Evolutionary conservation across 1,139 yeast species (phyloP).

Genomic region (Spathaspora sp.): DNA sequence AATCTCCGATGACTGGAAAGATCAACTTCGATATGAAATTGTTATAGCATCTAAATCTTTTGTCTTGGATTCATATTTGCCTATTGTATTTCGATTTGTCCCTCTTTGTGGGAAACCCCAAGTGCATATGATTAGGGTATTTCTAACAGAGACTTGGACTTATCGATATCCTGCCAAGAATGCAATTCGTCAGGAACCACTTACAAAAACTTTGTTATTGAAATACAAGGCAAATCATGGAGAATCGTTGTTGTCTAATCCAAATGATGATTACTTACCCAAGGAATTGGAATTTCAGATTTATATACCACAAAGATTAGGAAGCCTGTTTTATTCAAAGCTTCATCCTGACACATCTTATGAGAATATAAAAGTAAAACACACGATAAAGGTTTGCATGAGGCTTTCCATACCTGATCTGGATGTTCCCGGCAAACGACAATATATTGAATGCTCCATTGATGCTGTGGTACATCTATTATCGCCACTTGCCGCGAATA

Average conservation of each 20-base stretch:
- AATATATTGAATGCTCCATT: constrained; percentile 87
- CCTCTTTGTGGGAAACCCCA: constrained; percentile 84
- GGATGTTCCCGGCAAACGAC: constrained; percentile 57
- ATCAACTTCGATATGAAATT: constrained; percentile 83
- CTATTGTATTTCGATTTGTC: constrained; percentile 77
- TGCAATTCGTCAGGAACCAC: constrained; percentile 90
- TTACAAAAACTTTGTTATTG: constrained; percentile 70
- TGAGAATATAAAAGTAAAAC: constrained; percentile 78
- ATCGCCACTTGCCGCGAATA: constrained; percentile 64
- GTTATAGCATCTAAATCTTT: constrained; percentile 86
- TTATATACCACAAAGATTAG: constrained; percentile 55
- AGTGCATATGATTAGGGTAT: constrained; percentile 80
- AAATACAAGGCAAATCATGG: constrained; percentile 74
- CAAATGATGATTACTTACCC: constrained; percentile 35
- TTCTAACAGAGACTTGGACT: constrained; percentile 83
- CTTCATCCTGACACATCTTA: constrained; percentile 84
- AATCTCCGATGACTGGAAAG: constrained; percentile 91
- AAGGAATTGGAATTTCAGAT: constrained; percentile 82
- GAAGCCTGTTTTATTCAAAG: constrained; percentile 29
- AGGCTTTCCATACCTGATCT: constrained; percentile 68
- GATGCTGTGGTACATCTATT: constrained; percentile 87
- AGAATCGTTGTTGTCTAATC: constrained; percentile 31
- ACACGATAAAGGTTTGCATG: constrained; percentile 91
- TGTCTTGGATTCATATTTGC: constrained; percentile 78
- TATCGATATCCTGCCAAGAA: constrained; percentile 82